These are phyloP conservation scores for Fagopyrum esculentum DNA, from an alignment of 148 eudicot genomes.

Conservation along the genomic window DNA sequence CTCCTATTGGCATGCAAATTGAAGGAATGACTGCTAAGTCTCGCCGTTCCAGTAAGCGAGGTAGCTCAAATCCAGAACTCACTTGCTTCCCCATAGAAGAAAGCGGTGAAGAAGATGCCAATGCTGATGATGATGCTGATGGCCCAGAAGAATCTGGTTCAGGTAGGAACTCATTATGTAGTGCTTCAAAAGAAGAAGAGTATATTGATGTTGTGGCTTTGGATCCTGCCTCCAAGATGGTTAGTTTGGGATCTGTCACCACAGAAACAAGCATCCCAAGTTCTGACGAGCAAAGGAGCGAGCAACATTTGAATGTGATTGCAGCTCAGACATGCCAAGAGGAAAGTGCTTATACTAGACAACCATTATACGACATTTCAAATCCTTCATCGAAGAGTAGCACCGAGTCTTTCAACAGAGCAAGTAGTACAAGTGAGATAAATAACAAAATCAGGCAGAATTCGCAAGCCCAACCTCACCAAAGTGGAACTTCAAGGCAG, in stretches of 20 bases:
- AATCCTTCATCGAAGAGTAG: constrained; percentile 32
- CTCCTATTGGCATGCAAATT: constrained; percentile 57
- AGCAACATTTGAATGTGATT: constrained; percentile 1
- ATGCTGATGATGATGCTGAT: constrained; percentile 30
- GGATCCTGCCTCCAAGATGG: constrained; percentile 4
- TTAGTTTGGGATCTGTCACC: background rate
- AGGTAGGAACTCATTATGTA: background rate
- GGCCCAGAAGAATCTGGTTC: constrained; percentile 27
- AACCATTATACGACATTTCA: constrained; percentile 44
- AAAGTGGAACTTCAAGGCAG: constrained; percentile 25
- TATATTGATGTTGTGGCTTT: background rate
- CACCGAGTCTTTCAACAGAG: constrained; percentile 33
- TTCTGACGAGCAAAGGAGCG: constrained; percentile 49
- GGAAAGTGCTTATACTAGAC: constrained; percentile 24
- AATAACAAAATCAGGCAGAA: constrained; percentile 30
- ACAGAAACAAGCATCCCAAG: constrained; percentile 19
- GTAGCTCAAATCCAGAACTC: constrained; percentile 60
- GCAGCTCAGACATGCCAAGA: background rate
- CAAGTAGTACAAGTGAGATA: constrained; percentile 27
- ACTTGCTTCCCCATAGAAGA: constrained; percentile 82
- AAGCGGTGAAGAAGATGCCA: constrained; percentile 48
- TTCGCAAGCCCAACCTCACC: constrained; percentile 23
- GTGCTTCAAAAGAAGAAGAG: constrained; percentile 10
- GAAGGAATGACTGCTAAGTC: constrained; percentile 45
- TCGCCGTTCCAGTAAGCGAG: constrained; percentile 51